These are phyloP conservation scores for Chalciporus piperatoides DNA, from an alignment of 1,284 basidiomycete genomes.

Conservation along the genomic window DNA sequence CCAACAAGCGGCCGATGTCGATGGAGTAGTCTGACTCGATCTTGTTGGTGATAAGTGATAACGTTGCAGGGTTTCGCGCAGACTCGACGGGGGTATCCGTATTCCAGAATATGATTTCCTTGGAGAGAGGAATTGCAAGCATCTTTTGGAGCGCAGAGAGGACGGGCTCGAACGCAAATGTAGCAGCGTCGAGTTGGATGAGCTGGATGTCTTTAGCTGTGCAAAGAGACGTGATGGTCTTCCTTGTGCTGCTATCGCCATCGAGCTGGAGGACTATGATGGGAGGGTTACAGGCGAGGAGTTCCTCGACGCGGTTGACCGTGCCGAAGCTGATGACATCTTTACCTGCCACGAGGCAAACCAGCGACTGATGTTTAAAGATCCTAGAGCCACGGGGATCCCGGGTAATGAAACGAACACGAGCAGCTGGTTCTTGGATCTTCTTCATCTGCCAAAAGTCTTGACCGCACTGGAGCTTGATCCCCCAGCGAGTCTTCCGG, in stretches of 20 bases:
- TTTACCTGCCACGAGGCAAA: constrained; percentile 47
- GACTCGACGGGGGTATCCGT: constrained; percentile 20
- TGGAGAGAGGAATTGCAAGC: constrained; percentile 40
- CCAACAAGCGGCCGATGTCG: constrained; percentile 42
- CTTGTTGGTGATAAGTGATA: constrained; percentile 32
- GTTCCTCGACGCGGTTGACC: constrained; percentile 50
- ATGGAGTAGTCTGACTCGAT: constrained; percentile 34
- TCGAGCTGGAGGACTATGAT: constrained; percentile 50
- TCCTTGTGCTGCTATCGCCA: constrained; percentile 37
- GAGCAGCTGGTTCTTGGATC: constrained; percentile 33
- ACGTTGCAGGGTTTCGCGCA: constrained; percentile 6
- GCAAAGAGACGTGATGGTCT: constrained; percentile 41
- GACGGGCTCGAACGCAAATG: constrained; percentile 61
- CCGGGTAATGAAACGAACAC: constrained; percentile 35
- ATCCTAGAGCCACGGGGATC: constrained; percentile 38
- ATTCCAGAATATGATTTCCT: constrained; percentile 53
- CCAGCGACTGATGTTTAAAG: constrained; percentile 48
- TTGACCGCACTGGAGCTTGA: constrained; percentile 39
- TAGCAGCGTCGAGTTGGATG: constrained; percentile 56
- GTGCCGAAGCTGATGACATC: constrained; percentile 50
- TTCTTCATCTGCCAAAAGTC: constrained; percentile 44
- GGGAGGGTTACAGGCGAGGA: constrained; percentile 45
- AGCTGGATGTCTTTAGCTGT: constrained; percentile 39
- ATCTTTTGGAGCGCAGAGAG: constrained; percentile 51
- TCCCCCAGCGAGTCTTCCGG: constrained; percentile 43